Percentiles rank a stretch among this genome's conserved stretches.
These are phyloP conservation scores for Prunus campanulata DNA, from an alignment of 306 rosid species.

Conservation along the genomic window DNA sequence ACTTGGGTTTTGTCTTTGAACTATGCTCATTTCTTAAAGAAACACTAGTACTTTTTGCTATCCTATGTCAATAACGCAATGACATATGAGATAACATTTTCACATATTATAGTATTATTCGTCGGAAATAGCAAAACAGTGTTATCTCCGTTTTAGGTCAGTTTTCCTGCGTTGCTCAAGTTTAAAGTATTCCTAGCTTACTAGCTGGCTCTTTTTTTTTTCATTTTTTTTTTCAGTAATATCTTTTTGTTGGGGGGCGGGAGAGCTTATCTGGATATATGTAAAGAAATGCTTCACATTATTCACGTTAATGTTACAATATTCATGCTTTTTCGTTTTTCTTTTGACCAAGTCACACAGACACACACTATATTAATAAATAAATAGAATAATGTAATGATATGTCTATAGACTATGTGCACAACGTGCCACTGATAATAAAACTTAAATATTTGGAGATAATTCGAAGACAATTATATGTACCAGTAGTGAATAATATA, in stretches of 20 bases:
- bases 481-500: background rate
- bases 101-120: too few species aligned
- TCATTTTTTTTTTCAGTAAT: background rate
- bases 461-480: background rate
- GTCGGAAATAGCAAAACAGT: fast-evolving
- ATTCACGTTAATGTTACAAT: background rate
- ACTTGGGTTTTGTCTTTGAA: too few species aligned
- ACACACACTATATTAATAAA: too few species aligned
- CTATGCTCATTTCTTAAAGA: too few species aligned
- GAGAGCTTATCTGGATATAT: background rate
- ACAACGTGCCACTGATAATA: background rate
- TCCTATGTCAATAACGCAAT: fast-evolving
- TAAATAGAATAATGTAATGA: background rate
- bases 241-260: background rate
- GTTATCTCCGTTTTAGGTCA: fast-evolving
- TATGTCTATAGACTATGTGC: background rate
- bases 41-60: too few species aligned
- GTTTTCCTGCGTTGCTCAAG: background rate
- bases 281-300: background rate
- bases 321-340: background rate
- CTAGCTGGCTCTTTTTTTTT: background rate
- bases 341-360: background rate
- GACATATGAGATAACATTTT: too few species aligned
- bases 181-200: background rate
- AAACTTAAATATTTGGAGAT: background rate